Base-by-base conservation (phyloP, 1,284 basidiomycete genomes). In the Moesziomyces parantarcticus region DNA sequence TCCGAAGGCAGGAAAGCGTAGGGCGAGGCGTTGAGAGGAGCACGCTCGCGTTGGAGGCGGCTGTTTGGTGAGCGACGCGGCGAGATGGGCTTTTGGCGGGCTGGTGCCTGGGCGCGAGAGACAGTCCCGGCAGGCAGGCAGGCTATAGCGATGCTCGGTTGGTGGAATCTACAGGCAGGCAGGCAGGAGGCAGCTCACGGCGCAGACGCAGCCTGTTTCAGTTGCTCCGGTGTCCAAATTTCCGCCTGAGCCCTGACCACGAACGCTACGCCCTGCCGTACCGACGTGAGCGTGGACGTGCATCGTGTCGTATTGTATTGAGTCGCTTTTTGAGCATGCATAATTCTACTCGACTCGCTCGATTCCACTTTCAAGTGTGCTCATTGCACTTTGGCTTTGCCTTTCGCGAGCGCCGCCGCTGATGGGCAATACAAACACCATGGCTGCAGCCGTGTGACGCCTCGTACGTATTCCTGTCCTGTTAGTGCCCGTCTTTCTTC, bases 121-220 rank as follows among this genome's bases (percentile, higher is more conserved):
- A n/a, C n/a, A n/a, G n/a, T n/a, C n/a, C n/a, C n/a, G n/a, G n/a
- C n/a, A n/a, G n/a, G n/a, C n/a, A n/a, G n/a, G n/a, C n/a, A n/a
- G n/a, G n/a, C n/a, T n/a, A n/a, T n/a, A n/a, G n/a, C 6, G 18
- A 67, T 67, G 64, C 64, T 58, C 57, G 57, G 58, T 67, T 67
- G 64, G 64, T 53, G 58, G 58, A 62, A 50, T 68, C 59, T 62
- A 61, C 58, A 44, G 36, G 36, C 36, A 39, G 36, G 5, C 29
- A 32, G 29, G 29, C 29, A 11, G 29, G n/a, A n/a, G n/a, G n/a
- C 29, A 32, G 36, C 16, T 2, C 36, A 13, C 11, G 3, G 16
- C 16, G 36, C 36, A 39, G 36, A 6, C 36, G 18, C 6, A 39
- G 18, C 14, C 36, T 13, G 29, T 13, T 13, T 11, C 29, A 4